phyloP scores from a whole-genome alignment of 768 basidiomycete genomes.

The Amylocystis lapponica region DNA sequence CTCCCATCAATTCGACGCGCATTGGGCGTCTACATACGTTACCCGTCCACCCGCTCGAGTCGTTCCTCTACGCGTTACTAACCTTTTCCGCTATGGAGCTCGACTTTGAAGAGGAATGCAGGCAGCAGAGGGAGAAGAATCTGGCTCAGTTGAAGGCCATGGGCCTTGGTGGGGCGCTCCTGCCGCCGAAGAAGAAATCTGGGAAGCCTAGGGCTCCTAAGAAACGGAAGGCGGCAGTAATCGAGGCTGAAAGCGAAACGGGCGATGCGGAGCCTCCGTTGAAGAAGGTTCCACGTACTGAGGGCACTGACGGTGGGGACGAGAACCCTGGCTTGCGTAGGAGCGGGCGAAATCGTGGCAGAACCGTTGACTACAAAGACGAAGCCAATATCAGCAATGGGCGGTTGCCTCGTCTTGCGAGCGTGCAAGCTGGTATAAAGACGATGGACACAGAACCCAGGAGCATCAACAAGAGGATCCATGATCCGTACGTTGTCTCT shows the following conservation, averaged over 20 bases:
- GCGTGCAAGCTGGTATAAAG: conserved; percentile 14
- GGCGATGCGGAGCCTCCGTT: conserved; percentile 17
- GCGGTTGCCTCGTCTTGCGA: conserved; percentile 7
- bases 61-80: too few species aligned
- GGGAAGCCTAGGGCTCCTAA: conserved; percentile 38
- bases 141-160: conserved; percentile 35
- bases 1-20: too few species aligned
- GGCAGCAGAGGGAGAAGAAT: conserved; percentile 37
- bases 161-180: conserved; percentile 39
- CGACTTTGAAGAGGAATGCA: conserved; percentile 30
- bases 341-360: conserved; percentile 61
- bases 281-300: conserved; percentile 12
- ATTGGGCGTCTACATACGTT: too few species aligned
- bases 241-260: conserved; percentile 17
- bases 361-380: conserved; percentile 47
- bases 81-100: too few species aligned
- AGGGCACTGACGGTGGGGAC: conserved; percentile 6
- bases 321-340: conserved; percentile 41
- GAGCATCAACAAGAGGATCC: conserved; percentile 23
- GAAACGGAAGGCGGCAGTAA: conserved; percentile 26
- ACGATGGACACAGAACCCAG: conserved; percentile 20
- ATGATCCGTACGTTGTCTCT: conserved; percentile 46
- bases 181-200: conserved; percentile 23
- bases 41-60: too few species aligned
- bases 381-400: conserved; percentile 10